These are phyloP conservation scores for Chytridium lagenaria DNA, from an alignment of 371 early-diverging fungal species.

Conservation along the genomic window DNA sequence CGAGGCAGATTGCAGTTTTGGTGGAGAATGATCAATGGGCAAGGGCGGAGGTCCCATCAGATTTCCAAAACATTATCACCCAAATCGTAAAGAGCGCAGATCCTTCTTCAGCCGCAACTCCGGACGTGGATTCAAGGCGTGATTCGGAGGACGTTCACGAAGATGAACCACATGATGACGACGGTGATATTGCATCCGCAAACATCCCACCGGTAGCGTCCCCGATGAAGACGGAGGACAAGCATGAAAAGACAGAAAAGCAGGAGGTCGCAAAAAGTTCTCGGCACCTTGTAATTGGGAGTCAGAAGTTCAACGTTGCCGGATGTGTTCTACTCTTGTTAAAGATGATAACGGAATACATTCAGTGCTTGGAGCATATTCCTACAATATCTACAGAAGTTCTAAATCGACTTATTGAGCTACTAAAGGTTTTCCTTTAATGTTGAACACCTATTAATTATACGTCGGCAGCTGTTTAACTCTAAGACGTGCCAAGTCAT, in stretches of 20 bases:
- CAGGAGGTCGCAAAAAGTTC: conserved; percentile 27
- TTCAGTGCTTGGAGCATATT: conserved; percentile 78
- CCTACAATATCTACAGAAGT: conserved; percentile 79
- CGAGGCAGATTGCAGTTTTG: conserved; percentile 82
- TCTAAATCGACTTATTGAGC: conserved; percentile 81
- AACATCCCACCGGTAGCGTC: not conserved
- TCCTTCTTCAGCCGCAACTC: not conserved
- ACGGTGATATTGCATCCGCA: conserved; percentile 35
- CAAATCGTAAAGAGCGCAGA: conserved; percentile 59
- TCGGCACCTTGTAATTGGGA: conserved; percentile 62
- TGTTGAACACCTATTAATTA: not conserved
- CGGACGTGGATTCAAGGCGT: not conserved
- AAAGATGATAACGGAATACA: conserved; percentile 88
- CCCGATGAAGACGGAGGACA: conserved; percentile 2
- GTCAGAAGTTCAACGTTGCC: conserved; percentile 79
- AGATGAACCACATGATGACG: no score
- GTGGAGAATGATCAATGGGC: conserved; percentile 96
- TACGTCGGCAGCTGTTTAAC: conserved; percentile 75
- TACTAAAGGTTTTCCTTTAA: conserved; percentile 68
- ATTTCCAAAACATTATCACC: conserved; percentile 86
- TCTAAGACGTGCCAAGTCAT: conserved; percentile 92
- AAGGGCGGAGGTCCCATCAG: conserved; percentile 86
- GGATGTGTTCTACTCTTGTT: conserved; percentile 82
- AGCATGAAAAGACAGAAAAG: not conserved
- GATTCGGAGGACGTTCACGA: conserved; percentile 34